Conservation (phyloP, 2,329 filamentous ascomycete genomes). For the Nemania sp. region DNA sequence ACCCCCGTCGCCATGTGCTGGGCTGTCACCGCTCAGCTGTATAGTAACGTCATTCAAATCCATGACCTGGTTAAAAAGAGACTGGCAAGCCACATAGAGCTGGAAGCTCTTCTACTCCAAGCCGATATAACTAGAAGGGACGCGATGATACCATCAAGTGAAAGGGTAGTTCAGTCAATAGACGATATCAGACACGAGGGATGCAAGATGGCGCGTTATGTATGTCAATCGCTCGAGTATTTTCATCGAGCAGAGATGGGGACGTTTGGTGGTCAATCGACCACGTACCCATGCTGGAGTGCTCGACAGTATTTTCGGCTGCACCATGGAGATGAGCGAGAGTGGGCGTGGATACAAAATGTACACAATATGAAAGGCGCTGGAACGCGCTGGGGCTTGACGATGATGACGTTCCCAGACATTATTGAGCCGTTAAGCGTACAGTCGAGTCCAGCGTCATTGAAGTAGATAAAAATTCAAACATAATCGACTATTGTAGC, state of each 20-base stretch:
- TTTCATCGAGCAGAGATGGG: slow-evolving; percentile 42
- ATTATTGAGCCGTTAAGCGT: slow-evolving; percentile 33
- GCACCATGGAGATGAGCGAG: slow-evolving; percentile 40
- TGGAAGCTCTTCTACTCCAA: slow-evolving; percentile 29
- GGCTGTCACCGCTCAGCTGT: slow-evolving; percentile 36
- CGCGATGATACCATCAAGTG: background rate
- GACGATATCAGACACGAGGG: slow-evolving; percentile 37
- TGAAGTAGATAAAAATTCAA: too few relatives aligned
- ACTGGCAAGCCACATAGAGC: slow-evolving; percentile 31
- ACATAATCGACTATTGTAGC: too few relatives aligned
- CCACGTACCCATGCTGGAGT: slow-evolving; percentile 41
- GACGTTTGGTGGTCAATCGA: slow-evolving; percentile 39
- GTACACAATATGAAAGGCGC: slow-evolving; percentile 40
- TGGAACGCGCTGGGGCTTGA: slow-evolving; percentile 40
- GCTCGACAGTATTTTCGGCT: slow-evolving; percentile 42
- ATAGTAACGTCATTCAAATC: slow-evolving; percentile 42
- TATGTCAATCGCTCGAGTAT: slow-evolving; percentile 42
- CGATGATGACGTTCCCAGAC: slow-evolving; percentile 40
- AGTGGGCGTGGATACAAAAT: slow-evolving; percentile 38
- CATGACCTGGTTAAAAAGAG: slow-evolving; percentile 33
- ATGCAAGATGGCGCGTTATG: slow-evolving; percentile 36
- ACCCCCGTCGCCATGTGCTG: slow-evolving; percentile 38
- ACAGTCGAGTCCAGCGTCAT: background rate
- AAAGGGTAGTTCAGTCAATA: slow-evolving; percentile 20
- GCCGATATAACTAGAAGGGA: background rate